Evolutionary conservation across 768 basidiomycete species (phyloP), one percentile per base, ranked within the genome.

Genomic region (Piloderma croceum): DNA sequence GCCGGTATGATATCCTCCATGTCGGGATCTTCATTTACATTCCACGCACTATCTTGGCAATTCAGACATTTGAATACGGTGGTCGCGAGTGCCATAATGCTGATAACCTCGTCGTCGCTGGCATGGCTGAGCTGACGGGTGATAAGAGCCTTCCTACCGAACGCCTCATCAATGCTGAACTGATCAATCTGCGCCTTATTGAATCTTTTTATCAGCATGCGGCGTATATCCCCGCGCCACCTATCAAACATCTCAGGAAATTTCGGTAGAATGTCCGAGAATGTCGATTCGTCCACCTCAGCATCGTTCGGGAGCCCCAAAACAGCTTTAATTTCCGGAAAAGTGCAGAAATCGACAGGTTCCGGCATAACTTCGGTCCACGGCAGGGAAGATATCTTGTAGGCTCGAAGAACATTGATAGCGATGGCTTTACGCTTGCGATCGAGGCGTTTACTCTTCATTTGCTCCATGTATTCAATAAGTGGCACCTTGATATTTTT

Each of bases 401-500:
- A 74, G 3, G 46, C 43, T 15, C 65, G 67, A 19, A 76, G 59
- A 39, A 69, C 56, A n/a, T 65, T 60, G 22, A 69, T 44, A 1
- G 73, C 74, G 18, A 55, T 56, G 23, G 34, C 45, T 50, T 71
- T 74, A 42, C 76, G 70, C 10, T 53, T 44, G 18, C 69, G 65
- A 11, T 57, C 57, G n/a, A 76, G 60, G 13, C 76, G 69, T 41
- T 65, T 65, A n/a, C n/a, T n/a, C 45, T 54, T 64, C 67, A 77
- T 70, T 35, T 58, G 48, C 33, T 69, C 53, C 74, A 79, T 76
- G 46, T 63, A 73, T 27, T 46, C 46, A 35, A 77, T 43, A 42
- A 78, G 57, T 12, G 63, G 62, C 3, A 19, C 39, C 47, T 63
- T 57, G 41, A 79, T 76, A 21, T 76, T 74, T 12, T 54, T 52